These are phyloP conservation scores for Cystofilobasidium capitatum DNA, from an alignment of 768 basidiomycete species.

Conservation along the genomic window DNA sequence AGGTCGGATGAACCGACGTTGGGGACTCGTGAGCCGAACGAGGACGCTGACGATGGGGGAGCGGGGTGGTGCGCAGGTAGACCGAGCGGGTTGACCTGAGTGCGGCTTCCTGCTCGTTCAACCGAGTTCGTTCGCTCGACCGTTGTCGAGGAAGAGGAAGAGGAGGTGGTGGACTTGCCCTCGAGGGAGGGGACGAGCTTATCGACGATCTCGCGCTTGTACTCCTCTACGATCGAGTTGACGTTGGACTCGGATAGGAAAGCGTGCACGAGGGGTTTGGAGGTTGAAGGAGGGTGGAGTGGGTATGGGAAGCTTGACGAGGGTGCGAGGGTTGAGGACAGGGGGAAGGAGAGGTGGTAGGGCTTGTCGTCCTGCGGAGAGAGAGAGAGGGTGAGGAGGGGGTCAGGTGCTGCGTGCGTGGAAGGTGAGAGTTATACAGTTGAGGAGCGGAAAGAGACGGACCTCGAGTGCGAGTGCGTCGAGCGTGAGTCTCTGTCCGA, in stretches of 20 bases:
- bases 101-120: background rate
- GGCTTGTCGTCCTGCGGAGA: conserved; percentile 20
- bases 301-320: background rate
- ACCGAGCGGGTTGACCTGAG: conserved; percentile 10
- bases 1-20: conserved; percentile 22
- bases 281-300: background rate
- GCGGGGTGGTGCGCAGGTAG: background rate
- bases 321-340: conserved; percentile 3
- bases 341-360: conserved; percentile 9
- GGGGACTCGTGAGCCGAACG: too few relatives aligned
- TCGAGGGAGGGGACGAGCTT: conserved; percentile 12
- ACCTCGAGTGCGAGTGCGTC: conserved; percentile 24
- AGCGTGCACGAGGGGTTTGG: conserved; percentile 2
- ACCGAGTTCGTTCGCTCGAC: background rate
- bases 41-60: too few relatives aligned
- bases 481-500: conserved; percentile 3
- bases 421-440: background rate
- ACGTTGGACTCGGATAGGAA: conserved; percentile 7
- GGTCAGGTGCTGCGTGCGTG: background rate
- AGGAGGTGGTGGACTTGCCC: background rate
- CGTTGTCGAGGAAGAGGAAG: background rate
- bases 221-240: background rate
- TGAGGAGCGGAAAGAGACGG: background rate
- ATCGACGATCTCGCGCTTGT: conserved; percentile 17
- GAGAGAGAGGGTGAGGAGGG: background rate